phyloP scores from a whole-genome alignment of 2,329 filamentous ascomycete species.

The Calonectria pseudoturangicola region DNA sequence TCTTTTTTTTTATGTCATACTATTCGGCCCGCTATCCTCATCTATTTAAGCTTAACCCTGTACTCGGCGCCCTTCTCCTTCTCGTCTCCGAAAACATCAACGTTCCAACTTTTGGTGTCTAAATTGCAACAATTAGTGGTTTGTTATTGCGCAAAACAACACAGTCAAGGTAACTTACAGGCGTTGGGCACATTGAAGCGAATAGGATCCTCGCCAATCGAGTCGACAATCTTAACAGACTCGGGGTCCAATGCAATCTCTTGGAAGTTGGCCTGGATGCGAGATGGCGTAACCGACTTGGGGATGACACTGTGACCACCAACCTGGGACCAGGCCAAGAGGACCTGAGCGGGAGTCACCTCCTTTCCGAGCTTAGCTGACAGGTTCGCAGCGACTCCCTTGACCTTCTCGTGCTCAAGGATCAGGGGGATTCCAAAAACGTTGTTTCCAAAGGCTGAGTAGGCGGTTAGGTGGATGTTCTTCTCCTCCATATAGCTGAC shows the following conservation, averaged over 20 bases:
- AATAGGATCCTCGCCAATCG: slow-evolving; percentile 11
- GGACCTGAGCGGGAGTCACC: slow-evolving; percentile 65
- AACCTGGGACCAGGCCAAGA: slow-evolving; percentile 75
- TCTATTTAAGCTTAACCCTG: slow-evolving; percentile 10
- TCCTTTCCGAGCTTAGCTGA: slow-evolving; percentile 58
- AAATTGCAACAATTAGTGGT: not conserved
- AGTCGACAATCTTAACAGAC: slow-evolving; percentile 64
- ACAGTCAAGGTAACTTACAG: not conserved
- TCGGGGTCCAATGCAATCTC: slow-evolving; percentile 76
- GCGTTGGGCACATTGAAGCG: slow-evolving; percentile 18
- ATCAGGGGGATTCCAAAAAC: slow-evolving; percentile 67
- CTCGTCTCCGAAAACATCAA: slow-evolving; percentile 12
- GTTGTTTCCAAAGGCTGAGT: slow-evolving; percentile 74
- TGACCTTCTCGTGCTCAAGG: slow-evolving; percentile 73
- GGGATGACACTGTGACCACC: slow-evolving; percentile 83
- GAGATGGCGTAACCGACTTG: slow-evolving; percentile 81
- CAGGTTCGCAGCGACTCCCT: slow-evolving; percentile 71
- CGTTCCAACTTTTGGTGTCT: slow-evolving; percentile 6
- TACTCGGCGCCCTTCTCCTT: slow-evolving; percentile 15
- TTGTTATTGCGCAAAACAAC: not conserved
- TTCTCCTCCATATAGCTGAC: slow-evolving; percentile 77
- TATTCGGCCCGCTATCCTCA: too few relatives aligned
- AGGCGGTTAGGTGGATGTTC: slow-evolving; percentile 79
- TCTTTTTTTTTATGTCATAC: not conserved
- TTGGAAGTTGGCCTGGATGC: slow-evolving; percentile 82